Evolutionary conservation across 148 eudicot genomes (phyloP).

Genomic region (Persicaria maculosa): DNA sequence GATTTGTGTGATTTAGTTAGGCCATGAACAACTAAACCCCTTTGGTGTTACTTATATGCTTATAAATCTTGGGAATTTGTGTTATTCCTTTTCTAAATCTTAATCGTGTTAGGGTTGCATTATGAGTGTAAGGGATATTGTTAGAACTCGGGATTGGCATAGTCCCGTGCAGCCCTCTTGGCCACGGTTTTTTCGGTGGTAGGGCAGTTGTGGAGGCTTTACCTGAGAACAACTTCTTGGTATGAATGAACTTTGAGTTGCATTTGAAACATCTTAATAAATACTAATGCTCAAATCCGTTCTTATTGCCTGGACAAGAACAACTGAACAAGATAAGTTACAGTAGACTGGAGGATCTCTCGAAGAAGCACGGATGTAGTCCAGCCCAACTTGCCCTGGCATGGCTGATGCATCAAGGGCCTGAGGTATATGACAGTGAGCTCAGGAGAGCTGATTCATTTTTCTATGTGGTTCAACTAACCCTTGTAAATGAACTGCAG

Average conservation of each 20-base stretch:
- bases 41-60: no score
- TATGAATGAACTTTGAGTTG: slow-evolving; percentile 6
- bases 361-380: slow-evolving; percentile 2
- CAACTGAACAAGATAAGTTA: slow-evolving; percentile 8
- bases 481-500: slow-evolving; percentile 9
- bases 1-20: no score
- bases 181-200: slow-evolving; percentile 19
- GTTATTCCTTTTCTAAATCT: no score
- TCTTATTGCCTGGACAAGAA: not conserved
- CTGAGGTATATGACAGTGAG: not conserved
- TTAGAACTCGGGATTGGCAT: slow-evolving; percentile 11
- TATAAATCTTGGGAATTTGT: no score
- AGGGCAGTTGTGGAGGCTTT: slow-evolving; percentile 25
- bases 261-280: not conserved
- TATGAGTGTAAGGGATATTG: no score
- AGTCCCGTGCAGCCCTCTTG: slow-evolving; percentile 18
- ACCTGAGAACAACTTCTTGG: slow-evolving; percentile 29
- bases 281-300: not conserved
- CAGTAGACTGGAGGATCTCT: not conserved
- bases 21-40: no score
- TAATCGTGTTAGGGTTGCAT: no score
- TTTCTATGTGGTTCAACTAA: not conserved
- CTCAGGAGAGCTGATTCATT: not conserved
- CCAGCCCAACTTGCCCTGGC: slow-evolving; percentile 12
- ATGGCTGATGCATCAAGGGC: slow-evolving; percentile 18